A percentile compares a stretch with the other conserved stretches of the same genome.
Evolutionary conservation across 495 filamentous ascomycete species (phyloP).

Genomic region (Elasticomyces elasticus): DNA sequence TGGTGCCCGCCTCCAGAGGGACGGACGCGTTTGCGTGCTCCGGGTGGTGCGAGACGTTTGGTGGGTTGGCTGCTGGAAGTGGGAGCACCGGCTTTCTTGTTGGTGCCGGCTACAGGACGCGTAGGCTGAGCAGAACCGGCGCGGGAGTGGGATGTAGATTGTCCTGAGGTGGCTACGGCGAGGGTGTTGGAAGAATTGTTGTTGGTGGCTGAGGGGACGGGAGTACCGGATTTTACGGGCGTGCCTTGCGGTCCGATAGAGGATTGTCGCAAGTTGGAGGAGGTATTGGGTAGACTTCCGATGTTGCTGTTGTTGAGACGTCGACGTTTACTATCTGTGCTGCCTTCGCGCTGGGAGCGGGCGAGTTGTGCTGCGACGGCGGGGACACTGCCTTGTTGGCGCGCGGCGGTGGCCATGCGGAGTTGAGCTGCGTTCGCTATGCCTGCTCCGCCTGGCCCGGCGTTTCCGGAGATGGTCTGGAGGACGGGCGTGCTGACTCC

Average conservation of each 20-base stretch:
- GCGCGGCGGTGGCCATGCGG: conserved; percentile 26
- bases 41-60: conserved; percentile 37
- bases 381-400: conserved; percentile 12
- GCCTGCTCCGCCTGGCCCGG: conserved; percentile 22
- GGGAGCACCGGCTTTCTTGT: conserved; percentile 43
- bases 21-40: conserved; percentile 45
- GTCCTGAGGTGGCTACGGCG: conserved; percentile 48
- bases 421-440: conserved; percentile 31
- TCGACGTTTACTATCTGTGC: conserved; percentile 63
- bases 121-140: conserved; percentile 58
- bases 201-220: too few relatives aligned
- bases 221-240: conserved; percentile 68
- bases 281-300: conserved; percentile 54
- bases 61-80: not conserved
- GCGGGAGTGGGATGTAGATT: conserved; percentile 51
- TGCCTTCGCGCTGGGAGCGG: conserved; percentile 56
- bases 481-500: conserved; percentile 36
- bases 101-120: conserved; percentile 44
- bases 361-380: conserved; percentile 51
- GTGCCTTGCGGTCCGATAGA: conserved; percentile 79
- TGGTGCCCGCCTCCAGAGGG: not conserved
- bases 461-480: conserved; percentile 15
- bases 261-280: conserved; percentile 68
- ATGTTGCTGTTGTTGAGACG: conserved; percentile 53
- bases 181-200: too few relatives aligned